Conservation (phyloP, 2,329 filamentous ascomycete genomes). For the Cladosporium sphaerospermum region DNA sequence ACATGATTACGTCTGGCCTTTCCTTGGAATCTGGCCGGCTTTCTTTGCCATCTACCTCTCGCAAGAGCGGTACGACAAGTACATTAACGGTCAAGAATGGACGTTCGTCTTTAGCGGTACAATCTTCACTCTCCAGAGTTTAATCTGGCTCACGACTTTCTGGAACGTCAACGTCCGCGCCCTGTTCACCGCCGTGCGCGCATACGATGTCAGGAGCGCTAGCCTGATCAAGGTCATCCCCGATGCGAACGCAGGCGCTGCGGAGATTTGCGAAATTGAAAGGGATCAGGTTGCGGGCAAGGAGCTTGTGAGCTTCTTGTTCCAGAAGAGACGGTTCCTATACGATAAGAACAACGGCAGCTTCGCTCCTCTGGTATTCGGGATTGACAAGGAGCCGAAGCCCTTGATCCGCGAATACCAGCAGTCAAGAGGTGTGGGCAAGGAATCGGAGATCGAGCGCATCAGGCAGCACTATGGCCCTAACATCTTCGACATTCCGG, state of each 20-base stretch:
- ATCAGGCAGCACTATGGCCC: slow-evolving; percentile 89
- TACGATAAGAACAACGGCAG: slow-evolving; percentile 64
- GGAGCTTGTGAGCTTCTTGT: slow-evolving; percentile 78
- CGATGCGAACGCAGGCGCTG: slow-evolving; percentile 76
- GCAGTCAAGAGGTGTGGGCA: slow-evolving; percentile 66
- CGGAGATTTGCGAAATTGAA: slow-evolving; percentile 78
- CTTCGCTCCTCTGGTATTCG: slow-evolving; percentile 79
- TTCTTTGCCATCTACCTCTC: slow-evolving; percentile 86
- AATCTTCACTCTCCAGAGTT: slow-evolving; percentile 80
- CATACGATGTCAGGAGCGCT: slow-evolving; percentile 64
- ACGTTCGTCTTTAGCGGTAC: slow-evolving; percentile 89
- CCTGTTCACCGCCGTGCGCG: slow-evolving; percentile 70
- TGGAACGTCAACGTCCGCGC: slow-evolving; percentile 89
- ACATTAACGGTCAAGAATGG: slow-evolving; percentile 95
- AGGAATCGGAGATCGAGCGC: slow-evolving; percentile 67
- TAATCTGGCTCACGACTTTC: slow-evolving; percentile 92
- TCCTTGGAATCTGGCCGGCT: slow-evolving; percentile 81
- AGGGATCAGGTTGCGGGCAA: slow-evolving; percentile 72
- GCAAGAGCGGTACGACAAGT: slow-evolving; percentile 75
- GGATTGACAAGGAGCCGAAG: slow-evolving; percentile 79
- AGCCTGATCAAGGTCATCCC: slow-evolving; percentile 89
- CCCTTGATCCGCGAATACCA: slow-evolving; percentile 75
- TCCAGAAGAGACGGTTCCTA: slow-evolving; percentile 95
- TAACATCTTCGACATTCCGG: slow-evolving; percentile 96
- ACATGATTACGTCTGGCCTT: slow-evolving; percentile 90